A percentile compares a stretch with the other conserved stretches of the same genome.
Conservation (phyloP, 768 basidiomycete species). For the Pleurotus djamor region DNA sequence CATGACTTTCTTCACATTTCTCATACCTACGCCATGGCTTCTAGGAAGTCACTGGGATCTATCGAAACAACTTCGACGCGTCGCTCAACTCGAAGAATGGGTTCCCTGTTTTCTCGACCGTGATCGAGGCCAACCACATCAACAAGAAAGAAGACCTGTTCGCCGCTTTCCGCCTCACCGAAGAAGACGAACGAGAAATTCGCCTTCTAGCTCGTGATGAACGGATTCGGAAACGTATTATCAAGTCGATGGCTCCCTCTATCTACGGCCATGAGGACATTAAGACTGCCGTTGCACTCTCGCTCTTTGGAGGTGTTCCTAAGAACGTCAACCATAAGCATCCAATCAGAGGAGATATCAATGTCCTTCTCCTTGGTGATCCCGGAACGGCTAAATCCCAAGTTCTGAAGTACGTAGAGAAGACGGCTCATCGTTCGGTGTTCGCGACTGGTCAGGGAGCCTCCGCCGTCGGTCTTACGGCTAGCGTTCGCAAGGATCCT, state of each 20-base stretch:
- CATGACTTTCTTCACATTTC: not conserved
- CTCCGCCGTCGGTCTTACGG: constrained; percentile 96
- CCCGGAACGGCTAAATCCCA: constrained; percentile 99
- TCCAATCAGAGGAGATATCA: constrained; percentile 96
- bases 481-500: constrained; percentile 98
- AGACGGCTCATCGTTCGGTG: constrained; percentile 96
- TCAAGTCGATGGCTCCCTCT: constrained; percentile 98
- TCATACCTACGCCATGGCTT: constrained; percentile 11
- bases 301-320: constrained; percentile 89
- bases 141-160: constrained; percentile 99
- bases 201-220: constrained; percentile 85
- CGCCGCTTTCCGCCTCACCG: constrained; percentile 95
- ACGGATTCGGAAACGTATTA: constrained; percentile 93
- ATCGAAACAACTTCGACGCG: constrained; percentile 98
- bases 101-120: constrained; percentile 98
- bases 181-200: constrained; percentile 95
- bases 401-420: constrained; percentile 98
- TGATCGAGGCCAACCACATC: constrained; percentile 97
- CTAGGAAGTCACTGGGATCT: constrained; percentile 98
- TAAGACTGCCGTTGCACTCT: constrained; percentile 95
- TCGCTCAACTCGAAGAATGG: constrained; percentile 98
- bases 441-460: constrained; percentile 99
- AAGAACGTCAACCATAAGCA: constrained; percentile 98
- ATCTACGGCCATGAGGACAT: constrained; percentile 99
- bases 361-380: constrained; percentile 93